These are phyloP conservation scores for Zizania latifolia DNA, from an alignment of 176 grass and related monocot species.

Conservation along the genomic window DNA sequence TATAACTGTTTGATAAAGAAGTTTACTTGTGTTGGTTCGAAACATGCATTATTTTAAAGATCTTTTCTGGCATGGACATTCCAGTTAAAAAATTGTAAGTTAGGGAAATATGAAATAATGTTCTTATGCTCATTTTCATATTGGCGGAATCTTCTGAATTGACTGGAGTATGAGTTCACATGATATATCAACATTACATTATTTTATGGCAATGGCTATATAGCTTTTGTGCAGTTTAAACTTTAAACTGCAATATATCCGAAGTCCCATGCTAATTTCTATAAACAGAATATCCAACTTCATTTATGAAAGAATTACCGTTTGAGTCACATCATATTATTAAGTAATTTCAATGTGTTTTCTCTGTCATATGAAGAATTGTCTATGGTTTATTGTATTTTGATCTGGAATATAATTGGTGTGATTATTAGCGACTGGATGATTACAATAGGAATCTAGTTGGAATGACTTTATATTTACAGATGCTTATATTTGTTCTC, in stretches of 20 bases:
- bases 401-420: neutral
- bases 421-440: neutral
- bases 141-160: neutral
- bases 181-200: neutral
- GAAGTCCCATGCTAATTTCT: neutral
- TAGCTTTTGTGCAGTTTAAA: neutral
- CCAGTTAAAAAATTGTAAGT: neutral
- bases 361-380: constrained; percentile 5
- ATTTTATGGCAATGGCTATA: neutral
- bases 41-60: neutral
- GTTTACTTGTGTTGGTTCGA: neutral
- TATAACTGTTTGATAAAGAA: neutral
- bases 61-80: neutral
- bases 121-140: neutral
- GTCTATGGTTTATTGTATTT: neutral
- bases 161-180: neutral
- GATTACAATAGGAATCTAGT: neutral
- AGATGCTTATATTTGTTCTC: constrained; percentile 24
- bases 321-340: neutral
- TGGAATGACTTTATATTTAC: neutral
- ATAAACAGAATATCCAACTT: neutral
- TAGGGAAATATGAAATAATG: neutral
- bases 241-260: neutral
- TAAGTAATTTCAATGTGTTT: neutral
- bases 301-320: neutral